phyloP scores from a whole-genome alignment of 805 yeast genomes.

The Metschnikowia aberdeeniae region DNA sequence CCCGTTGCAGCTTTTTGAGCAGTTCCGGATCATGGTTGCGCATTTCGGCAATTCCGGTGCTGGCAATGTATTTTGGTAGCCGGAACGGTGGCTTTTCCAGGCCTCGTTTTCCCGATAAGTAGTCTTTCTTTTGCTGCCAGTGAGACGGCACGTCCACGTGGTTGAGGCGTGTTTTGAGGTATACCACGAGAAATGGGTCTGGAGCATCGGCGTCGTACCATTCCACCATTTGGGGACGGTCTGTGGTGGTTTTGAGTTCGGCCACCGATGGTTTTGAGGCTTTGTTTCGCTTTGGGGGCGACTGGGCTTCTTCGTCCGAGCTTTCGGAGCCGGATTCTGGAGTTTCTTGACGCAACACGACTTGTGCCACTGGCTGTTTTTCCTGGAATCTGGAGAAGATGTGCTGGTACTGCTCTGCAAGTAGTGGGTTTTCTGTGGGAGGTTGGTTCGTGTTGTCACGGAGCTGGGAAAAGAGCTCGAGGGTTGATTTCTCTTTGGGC shows the following conservation, averaged over 20 bases:
- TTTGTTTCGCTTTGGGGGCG: conserved; percentile 45
- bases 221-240: conserved; percentile 71
- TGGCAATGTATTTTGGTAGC: conserved; percentile 71
- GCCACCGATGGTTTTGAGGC: conserved; percentile 61
- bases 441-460: too few species aligned
- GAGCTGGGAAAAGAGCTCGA: too few species aligned
- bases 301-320: conserved; percentile 1
- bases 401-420: too few species aligned
- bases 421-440: too few species aligned
- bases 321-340: conserved; percentile 7
- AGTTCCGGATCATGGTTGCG: conserved; percentile 62
- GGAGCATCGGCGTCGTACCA: conserved; percentile 85
- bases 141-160: conserved; percentile 75
- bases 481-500: not conserved
- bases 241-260: conserved; percentile 55
- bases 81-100: conserved; percentile 67
- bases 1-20: conserved; percentile 71
- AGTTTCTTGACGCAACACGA: not conserved
- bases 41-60: conserved; percentile 87
- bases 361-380: too few species aligned
- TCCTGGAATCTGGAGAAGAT: too few species aligned
- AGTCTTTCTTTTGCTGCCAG: conserved; percentile 80
- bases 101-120: conserved; percentile 61
- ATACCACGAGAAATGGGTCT: conserved; percentile 65
- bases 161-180: conserved; percentile 62